phyloP scores from a whole-genome alignment of 1,284 basidiomycete species.

The Cerioporus squamosus region DNA sequence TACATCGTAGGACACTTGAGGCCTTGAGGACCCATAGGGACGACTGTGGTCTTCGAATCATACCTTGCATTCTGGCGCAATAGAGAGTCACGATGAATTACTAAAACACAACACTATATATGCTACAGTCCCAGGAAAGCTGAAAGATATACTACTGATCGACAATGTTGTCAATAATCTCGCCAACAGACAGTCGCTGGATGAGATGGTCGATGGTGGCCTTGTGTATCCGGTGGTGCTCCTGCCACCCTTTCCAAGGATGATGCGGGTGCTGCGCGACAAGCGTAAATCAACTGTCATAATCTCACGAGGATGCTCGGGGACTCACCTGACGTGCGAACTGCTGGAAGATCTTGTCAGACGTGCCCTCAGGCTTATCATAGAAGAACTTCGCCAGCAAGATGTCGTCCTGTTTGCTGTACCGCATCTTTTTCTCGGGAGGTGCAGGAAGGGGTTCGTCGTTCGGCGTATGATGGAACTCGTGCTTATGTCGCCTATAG shows the following conservation, averaged over 20 bases:
- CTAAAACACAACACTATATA: neutral
- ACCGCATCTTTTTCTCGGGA: slow-evolving; percentile 84
- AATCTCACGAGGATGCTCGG: neutral
- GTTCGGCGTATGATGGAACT: slow-evolving; percentile 62
- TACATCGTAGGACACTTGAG: no score
- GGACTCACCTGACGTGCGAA: slow-evolving; percentile 59
- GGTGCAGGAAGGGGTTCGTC: slow-evolving; percentile 73
- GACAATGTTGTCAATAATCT: slow-evolving; percentile 48
- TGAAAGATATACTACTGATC: slow-evolving; percentile 15
- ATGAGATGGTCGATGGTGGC: slow-evolving; percentile 81
- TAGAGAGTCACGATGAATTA: no score
- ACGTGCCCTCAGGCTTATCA: slow-evolving; percentile 73
- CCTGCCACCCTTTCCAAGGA: slow-evolving; percentile 90
- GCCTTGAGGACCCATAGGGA: no score
- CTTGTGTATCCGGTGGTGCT: slow-evolving; percentile 84
- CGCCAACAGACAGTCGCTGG: slow-evolving; percentile 57
- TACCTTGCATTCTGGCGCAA: no score
- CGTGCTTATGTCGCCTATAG: slow-evolving; percentile 83
- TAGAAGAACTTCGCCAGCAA: slow-evolving; percentile 74
- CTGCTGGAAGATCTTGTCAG: slow-evolving; percentile 77
- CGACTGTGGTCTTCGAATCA: no score
- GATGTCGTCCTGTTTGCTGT: slow-evolving; percentile 75
- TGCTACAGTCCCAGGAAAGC: neutral
- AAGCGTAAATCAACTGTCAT: slow-evolving; percentile 1
- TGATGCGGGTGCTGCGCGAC: slow-evolving; percentile 72